Evolutionary conservation across 208 protist genomes (phyloP).

Genomic region (Sergeia podlipaevii): DNA sequence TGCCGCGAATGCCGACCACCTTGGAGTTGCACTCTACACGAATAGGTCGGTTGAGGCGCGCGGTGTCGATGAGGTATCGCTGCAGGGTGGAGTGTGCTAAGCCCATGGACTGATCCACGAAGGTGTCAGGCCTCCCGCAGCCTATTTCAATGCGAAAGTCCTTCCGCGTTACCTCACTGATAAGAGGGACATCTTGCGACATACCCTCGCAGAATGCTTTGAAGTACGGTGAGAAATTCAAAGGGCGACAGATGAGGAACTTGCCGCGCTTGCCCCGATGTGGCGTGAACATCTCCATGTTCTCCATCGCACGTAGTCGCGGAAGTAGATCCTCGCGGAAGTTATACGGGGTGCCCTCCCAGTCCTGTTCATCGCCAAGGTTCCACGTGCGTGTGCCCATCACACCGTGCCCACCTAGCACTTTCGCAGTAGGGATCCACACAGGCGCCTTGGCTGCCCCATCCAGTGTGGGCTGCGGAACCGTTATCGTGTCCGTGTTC

Average conservation of each 20-base stretch:
- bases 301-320: constrained; percentile 50
- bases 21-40: constrained; percentile 49
- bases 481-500: constrained; percentile 31
- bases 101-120: constrained; percentile 47
- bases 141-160: constrained; percentile 40
- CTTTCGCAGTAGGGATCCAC: constrained; percentile 59
- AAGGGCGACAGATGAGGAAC: constrained; percentile 55
- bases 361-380: constrained; percentile 61
- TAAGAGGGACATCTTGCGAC: constrained; percentile 60
- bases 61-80: constrained; percentile 65
- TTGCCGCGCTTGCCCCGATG: constrained; percentile 73
- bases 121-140: constrained; percentile 59
- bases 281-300: constrained; percentile 47
- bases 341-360: constrained; percentile 55
- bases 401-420: constrained; percentile 73
- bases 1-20: constrained; percentile 42
- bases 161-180: constrained; percentile 64
- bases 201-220: constrained; percentile 69
- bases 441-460: constrained; percentile 26
- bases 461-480: constrained; percentile 41
- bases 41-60: constrained; percentile 58
- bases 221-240: constrained; percentile 67
- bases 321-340: constrained; percentile 72
- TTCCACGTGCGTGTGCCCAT: constrained; percentile 80
- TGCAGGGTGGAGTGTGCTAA: constrained; percentile 67